Evolutionary conservation across 192 early-diverging fungal species (phyloP), one percentile per base, ranked within the genome.

Genomic region (Diversispora epigaea): DNA sequence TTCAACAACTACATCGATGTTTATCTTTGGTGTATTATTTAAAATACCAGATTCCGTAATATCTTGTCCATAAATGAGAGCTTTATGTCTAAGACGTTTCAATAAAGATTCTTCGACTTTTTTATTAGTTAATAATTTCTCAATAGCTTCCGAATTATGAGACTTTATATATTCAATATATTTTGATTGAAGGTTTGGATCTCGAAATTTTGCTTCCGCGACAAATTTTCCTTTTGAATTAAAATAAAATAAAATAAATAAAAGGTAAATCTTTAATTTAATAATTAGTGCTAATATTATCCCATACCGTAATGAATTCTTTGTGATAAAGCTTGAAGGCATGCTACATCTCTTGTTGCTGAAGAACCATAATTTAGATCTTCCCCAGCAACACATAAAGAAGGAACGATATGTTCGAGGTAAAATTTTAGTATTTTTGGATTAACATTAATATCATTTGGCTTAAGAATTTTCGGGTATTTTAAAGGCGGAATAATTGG

Each of bases 171-270:
- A 79, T 17, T 75, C 75, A 17, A 96, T 92, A 72, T 96, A 97
- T 75, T 86, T 80, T 52, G 85, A 83, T 77, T 95, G 95, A n/a
- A 80, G 77, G 61, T 72, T 77, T 46, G 87, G 91, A 80, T 91
- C 95, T 73, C 86, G 90, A 82, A 99, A 99, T 83, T 99, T 99
- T 22, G 95, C 91, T 80, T 99, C 97, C 25, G 96, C 96, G 40
- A 97, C 92, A 79, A 95, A 99, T 80, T 97, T 98, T 62, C 95
- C 91, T 94, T 67, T 15, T 22, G 57, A 17, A 47, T 46, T 6
- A 54, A 56, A 39, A 25, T 11, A 62, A 49, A 21, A 25, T 22
- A 4, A 47, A 77, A 77, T 46, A 76, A 60, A 68, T 11, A 47
- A 41, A 69, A 52, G 4, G 60, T 15, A 50, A 12, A 2, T 14